A percentile compares a stretch with the other conserved stretches of the same genome.
These are phyloP conservation scores for Ceratocystis smalleyi DNA, from an alignment of 2,329 filamentous ascomycete species.

Conservation along the genomic window DNA sequence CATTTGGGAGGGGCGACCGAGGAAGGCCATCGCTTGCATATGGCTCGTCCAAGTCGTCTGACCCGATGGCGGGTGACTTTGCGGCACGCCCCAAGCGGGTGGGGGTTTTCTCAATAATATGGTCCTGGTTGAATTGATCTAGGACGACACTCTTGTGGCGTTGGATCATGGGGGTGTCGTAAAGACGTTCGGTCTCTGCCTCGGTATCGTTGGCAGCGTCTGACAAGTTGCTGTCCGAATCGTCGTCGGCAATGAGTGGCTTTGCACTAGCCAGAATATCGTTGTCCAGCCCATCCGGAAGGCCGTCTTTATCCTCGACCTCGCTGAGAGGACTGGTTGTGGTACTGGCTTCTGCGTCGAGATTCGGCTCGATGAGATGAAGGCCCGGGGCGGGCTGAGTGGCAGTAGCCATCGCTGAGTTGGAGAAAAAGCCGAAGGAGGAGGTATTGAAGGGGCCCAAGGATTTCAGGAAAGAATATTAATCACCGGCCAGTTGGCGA, in stretches of 20 bases:
- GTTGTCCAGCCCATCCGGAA: constrained; percentile 52
- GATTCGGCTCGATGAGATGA: constrained; percentile 31
- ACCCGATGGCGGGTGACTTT: constrained; percentile 3
- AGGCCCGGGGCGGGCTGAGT: constrained; percentile 35
- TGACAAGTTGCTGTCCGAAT: constrained; percentile 38
- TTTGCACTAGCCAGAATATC: constrained; percentile 31
- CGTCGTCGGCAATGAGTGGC: constrained; percentile 21
- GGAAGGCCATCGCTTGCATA: constrained; percentile 13
- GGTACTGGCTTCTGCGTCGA: constrained; percentile 48
- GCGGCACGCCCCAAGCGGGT: constrained; percentile 27
- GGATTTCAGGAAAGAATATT: constrained; percentile 11
- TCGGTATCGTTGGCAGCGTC: constrained; percentile 54
- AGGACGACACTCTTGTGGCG: constrained; percentile 47
- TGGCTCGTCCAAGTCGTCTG: constrained; percentile 12
- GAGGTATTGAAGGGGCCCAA: constrained; percentile 16
- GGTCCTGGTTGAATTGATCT: constrained; percentile 37
- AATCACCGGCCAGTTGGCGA: constrained; percentile 1
- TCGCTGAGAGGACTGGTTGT: constrained; percentile 87
- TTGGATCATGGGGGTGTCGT: constrained; percentile 63
- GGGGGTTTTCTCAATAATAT: constrained; percentile 47
- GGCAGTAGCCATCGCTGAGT: constrained; percentile 35
- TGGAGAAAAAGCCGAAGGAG: constrained; percentile 17
- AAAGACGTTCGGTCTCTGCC: constrained; percentile 85
- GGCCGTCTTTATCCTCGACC: constrained; percentile 63
- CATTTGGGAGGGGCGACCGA: constrained; percentile 12